Conservation (phyloP, 192 early-diverging fungal species). For the Funneliformis geosporum region DNA sequence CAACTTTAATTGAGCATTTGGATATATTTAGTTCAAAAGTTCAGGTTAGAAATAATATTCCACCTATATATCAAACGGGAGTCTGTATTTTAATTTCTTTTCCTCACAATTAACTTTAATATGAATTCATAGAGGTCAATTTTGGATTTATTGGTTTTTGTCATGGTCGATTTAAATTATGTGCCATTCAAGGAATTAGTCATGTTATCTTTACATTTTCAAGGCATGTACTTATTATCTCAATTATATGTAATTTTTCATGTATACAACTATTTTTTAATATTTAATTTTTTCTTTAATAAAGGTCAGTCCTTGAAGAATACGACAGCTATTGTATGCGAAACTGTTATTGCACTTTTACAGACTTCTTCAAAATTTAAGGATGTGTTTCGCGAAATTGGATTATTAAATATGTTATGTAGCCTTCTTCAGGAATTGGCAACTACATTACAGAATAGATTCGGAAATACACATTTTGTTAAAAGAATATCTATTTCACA, state of each 20-base stretch:
- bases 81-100: not conserved
- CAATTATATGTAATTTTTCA: not conserved
- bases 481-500: slow-evolving; percentile 41
- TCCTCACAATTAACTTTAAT: not conserved
- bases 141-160: slow-evolving; percentile 54
- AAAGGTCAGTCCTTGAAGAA: slow-evolving; percentile 51
- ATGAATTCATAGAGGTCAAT: slow-evolving; percentile 43
- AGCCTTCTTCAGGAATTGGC: slow-evolving; percentile 56
- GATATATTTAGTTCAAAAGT: slow-evolving; percentile 47
- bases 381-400: slow-evolving; percentile 60
- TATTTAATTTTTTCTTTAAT: slow-evolving; percentile 1
- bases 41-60: slow-evolving; percentile 39
- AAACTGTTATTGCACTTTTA: slow-evolving; percentile 47
- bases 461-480: slow-evolving; percentile 43
- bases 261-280: not conserved
- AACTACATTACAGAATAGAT: slow-evolving; percentile 41
- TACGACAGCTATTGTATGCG: slow-evolving; percentile 49
- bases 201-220: slow-evolving; percentile 55
- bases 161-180: slow-evolving; percentile 61
- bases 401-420: slow-evolving; percentile 60
- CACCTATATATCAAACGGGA: not conserved
- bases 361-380: slow-evolving; percentile 51
- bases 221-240: slow-evolving; percentile 36
- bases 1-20: slow-evolving; percentile 55
- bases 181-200: slow-evolving; percentile 63